Evolutionary conservation across 2,329 filamentous ascomycete genomes (phyloP).

Genomic region (Lecanicillium sp.): DNA sequence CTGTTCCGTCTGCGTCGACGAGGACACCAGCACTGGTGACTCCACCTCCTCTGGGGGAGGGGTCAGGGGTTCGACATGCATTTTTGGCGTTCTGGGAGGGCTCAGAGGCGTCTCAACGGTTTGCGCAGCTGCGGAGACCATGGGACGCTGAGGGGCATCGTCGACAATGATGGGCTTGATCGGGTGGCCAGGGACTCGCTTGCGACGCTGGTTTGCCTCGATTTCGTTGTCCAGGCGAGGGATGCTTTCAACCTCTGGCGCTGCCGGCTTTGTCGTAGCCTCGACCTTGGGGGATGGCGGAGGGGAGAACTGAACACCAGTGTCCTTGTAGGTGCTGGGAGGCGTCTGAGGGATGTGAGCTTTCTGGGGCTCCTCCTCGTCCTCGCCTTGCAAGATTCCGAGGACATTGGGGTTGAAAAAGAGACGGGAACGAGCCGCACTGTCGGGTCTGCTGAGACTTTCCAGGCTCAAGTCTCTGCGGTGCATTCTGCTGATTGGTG

Average conservation of each 20-base stretch:
- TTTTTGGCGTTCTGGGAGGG: slow-evolving; percentile 59
- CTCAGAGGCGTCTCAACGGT: slow-evolving; percentile 57
- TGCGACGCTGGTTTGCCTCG: slow-evolving; percentile 68
- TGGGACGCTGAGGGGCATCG: slow-evolving; percentile 36
- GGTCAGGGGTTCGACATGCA: slow-evolving; percentile 35
- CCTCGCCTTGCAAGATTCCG: slow-evolving; percentile 50
- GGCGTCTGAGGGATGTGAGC: slow-evolving; percentile 20
- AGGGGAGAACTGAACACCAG: slow-evolving; percentile 75
- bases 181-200: slow-evolving; percentile 48
- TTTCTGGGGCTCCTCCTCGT: slow-evolving; percentile 36
- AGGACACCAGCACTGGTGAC: slow-evolving; percentile 41
- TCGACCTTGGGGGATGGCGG: slow-evolving; percentile 62
- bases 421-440: slow-evolving; percentile 47
- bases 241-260: slow-evolving; percentile 34
- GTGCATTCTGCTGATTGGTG: slow-evolving; percentile 39
- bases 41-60: slow-evolving; percentile 33
- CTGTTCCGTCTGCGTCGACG: slow-evolving; percentile 57
- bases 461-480: slow-evolving; percentile 53
- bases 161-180: slow-evolving; percentile 44
- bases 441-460: slow-evolving; percentile 49
- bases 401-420: slow-evolving; percentile 49
- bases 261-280: slow-evolving; percentile 33
- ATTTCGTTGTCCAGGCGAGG: slow-evolving; percentile 46
- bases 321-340: slow-evolving; percentile 56
- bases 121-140: slow-evolving; percentile 62